Evolutionary conservation across 2,329 filamentous ascomycete genomes (phyloP).

Genomic region (Stagonosporopsis rhizophila): DNA sequence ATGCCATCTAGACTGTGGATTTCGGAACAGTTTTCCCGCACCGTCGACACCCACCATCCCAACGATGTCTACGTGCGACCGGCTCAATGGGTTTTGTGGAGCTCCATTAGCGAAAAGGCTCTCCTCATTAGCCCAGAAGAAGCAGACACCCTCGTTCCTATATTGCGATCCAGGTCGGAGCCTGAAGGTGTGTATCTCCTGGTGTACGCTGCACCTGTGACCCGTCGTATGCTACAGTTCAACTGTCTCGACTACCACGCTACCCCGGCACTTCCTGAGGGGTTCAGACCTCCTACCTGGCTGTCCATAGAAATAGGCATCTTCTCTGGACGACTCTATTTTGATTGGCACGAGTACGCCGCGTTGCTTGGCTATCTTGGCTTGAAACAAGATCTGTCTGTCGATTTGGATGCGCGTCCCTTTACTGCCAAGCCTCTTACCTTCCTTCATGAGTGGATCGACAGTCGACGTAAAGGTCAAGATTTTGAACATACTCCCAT

Average conservation of each 20-base stretch:
- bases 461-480: slow-evolving; percentile 61
- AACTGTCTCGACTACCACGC: slow-evolving; percentile 62
- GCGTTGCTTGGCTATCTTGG: slow-evolving; percentile 33
- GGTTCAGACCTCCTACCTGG: slow-evolving; percentile 59
- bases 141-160: slow-evolving; percentile 61
- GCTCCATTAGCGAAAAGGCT: slow-evolving; percentile 54
- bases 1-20: slow-evolving; percentile 45
- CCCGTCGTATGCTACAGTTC: slow-evolving; percentile 66
- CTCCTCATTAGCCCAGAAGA: slow-evolving; percentile 70
- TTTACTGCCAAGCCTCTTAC: slow-evolving; percentile 38
- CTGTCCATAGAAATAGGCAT: slow-evolving; percentile 66
- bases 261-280: slow-evolving; percentile 55
- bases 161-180: slow-evolving; percentile 40
- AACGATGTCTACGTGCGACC: slow-evolving; percentile 56
- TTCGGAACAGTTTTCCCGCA: slow-evolving; percentile 58
- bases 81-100: slow-evolving; percentile 70
- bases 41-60: slow-evolving; percentile 50
- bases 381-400: background rate
- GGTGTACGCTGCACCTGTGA: slow-evolving; percentile 66
- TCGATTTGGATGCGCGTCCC: slow-evolving; percentile 10
- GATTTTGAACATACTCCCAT: slow-evolving; percentile 67
- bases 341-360: slow-evolving; percentile 57
- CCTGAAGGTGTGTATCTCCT: slow-evolving; percentile 55
- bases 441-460: slow-evolving; percentile 64
- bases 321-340: slow-evolving; percentile 67